phyloP scores from a whole-genome alignment of 371 early-diverging fungal genomes.

The Syncephalis plumigaleata region DNA sequence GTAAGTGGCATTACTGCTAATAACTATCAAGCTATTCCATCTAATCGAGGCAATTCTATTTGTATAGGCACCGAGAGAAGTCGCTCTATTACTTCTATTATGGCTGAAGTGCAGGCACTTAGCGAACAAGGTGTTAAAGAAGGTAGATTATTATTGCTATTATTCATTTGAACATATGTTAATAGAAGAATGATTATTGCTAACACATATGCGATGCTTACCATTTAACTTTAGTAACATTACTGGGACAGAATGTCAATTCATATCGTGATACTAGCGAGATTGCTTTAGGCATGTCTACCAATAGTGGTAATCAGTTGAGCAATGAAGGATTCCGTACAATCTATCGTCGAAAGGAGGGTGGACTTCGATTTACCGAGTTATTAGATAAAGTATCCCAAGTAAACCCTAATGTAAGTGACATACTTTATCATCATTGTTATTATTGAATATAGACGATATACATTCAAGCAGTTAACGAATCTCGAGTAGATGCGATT shows the following conservation, averaged over 20 bases:
- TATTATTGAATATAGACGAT: too few species aligned
- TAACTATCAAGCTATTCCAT: background rate
- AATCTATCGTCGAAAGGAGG: conserved; percentile 57
- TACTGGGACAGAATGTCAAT: conserved; percentile 73
- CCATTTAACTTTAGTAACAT: conserved; percentile 20
- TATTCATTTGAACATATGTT: too few species aligned
- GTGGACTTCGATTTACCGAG: conserved; percentile 58
- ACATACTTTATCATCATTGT: too few species aligned
- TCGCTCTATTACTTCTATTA: conserved; percentile 49
- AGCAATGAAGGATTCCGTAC: conserved; percentile 55
- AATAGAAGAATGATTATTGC: too few species aligned
- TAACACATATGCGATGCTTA: too few species aligned
- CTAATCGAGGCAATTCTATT: background rate
- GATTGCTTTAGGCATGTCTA: conserved; percentile 21
- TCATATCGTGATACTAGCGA: conserved; percentile 53
- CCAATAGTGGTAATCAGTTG: conserved; percentile 15
- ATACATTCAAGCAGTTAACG: background rate
- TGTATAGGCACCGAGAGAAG: conserved; percentile 43
- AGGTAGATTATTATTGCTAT: too few species aligned
- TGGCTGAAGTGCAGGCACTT: conserved; percentile 41
- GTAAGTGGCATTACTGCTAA: background rate
- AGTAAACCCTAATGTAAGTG: conserved; percentile 39
- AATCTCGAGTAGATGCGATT: conserved; percentile 34
- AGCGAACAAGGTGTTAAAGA: conserved; percentile 56
- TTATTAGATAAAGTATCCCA: conserved; percentile 46